Evolutionary conservation across 768 basidiomycete species (phyloP).

Genomic region (Lentinula raphanica): DNA sequence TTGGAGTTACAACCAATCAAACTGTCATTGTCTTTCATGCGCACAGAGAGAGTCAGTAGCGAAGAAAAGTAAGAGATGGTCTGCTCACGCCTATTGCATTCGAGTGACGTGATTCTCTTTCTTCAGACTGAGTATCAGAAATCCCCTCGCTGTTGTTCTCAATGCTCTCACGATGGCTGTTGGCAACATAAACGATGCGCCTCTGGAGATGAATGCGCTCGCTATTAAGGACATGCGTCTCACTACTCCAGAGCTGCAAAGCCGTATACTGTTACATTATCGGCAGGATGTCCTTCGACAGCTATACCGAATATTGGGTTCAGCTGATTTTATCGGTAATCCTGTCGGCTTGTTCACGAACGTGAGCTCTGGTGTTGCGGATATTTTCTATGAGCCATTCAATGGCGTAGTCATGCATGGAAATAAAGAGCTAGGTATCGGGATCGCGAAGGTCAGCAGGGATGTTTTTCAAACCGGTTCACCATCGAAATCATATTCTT

Average conservation of each 20-base stretch:
- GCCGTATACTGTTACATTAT: constrained; percentile 86
- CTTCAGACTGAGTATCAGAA: constrained; percentile 66
- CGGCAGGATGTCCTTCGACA: constrained; percentile 90
- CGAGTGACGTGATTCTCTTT: constrained; percentile 4
- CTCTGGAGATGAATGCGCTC: constrained; percentile 89
- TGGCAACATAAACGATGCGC: constrained; percentile 95
- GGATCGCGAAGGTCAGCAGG: constrained; percentile 77
- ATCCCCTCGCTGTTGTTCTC: constrained; percentile 88
- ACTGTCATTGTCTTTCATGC: constrained; percentile 92
- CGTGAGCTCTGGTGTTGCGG: constrained; percentile 94
- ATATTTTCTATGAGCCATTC: constrained; percentile 94
- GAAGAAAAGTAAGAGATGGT: constrained; percentile 74
- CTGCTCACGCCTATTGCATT: background rate
- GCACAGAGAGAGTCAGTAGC: constrained; percentile 87
- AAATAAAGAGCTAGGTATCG: constrained; percentile 88
- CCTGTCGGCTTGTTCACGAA: constrained; percentile 98
- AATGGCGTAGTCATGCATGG: constrained; percentile 95
- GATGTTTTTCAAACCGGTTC: too few species aligned
- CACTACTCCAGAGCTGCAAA: constrained; percentile 77
- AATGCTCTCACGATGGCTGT: constrained; percentile 96
- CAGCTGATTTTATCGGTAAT: constrained; percentile 94
- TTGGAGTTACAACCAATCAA: constrained; percentile 93
- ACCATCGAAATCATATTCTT: too few species aligned
- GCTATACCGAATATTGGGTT: constrained; percentile 94
- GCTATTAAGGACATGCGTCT: constrained; percentile 92